Conservation (phyloP, 2,329 filamentous ascomycete species). For the Ophiostoma himal-ulmi region DNA sequence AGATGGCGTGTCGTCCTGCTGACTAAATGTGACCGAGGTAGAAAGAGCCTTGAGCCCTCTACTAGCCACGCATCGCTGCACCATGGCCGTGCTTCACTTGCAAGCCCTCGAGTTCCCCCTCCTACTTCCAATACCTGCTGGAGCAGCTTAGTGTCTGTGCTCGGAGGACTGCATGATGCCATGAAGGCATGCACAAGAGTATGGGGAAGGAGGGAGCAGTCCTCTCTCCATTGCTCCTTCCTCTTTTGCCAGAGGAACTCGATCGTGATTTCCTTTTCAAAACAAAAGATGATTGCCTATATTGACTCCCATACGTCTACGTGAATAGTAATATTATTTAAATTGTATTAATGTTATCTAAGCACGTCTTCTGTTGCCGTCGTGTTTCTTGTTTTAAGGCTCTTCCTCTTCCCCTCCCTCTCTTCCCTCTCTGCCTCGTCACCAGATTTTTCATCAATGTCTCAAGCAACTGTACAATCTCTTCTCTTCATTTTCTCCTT, state of each 20-base stretch:
- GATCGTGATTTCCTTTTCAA: background rate
- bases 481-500: background rate
- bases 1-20: background rate
- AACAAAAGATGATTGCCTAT: background rate
- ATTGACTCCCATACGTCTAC: background rate
- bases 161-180: background rate
- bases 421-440: background rate
- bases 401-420: background rate
- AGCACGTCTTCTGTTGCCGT: background rate
- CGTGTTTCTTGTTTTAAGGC: background rate
- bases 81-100: background rate
- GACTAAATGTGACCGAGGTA: background rate
- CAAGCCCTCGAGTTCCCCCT: background rate
- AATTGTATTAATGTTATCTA: background rate
- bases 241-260: background rate
- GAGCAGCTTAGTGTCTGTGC: background rate
- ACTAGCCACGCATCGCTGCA: background rate
- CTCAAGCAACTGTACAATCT: background rate
- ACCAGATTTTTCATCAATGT: background rate
- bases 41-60: background rate
- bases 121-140: background rate
- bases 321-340: background rate
- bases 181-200: background rate
- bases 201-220: background rate
- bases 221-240: slow-evolving; percentile 9